Conservation (phyloP, 345 rosid species). For the Eucalyptus microcorys region DNA sequence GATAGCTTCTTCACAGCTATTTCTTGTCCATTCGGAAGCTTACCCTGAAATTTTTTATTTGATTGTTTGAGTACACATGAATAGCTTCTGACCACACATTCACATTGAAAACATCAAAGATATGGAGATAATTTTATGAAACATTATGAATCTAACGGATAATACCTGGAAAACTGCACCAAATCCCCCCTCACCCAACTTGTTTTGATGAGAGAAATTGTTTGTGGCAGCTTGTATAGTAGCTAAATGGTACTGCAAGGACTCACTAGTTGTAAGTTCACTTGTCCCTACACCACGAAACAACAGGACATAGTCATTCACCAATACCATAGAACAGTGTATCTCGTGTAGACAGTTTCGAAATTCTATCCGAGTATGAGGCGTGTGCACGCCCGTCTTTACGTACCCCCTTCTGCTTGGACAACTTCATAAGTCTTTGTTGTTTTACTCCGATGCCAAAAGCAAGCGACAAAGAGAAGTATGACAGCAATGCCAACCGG, state of each 20-base stretch:
- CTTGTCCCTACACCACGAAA: constrained; percentile 6
- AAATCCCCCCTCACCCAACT: constrained; percentile 61
- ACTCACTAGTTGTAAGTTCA: constrained; percentile 16
- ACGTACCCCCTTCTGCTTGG: too few species aligned
- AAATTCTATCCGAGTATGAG: not conserved
- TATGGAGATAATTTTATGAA: not conserved
- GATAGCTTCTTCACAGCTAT: constrained; percentile 23
- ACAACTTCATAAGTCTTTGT: not conserved
- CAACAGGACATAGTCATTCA: not conserved
- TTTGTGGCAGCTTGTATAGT: constrained; percentile 31
- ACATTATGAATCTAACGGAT: not conserved
- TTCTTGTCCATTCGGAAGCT: constrained; percentile 12
- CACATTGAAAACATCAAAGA: too few species aligned
- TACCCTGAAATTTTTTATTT: constrained; percentile 10
- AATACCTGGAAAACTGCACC: constrained; percentile 54
- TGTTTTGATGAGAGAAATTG: constrained; percentile 31
- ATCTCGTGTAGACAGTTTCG: not conserved
- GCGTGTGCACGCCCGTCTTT: not conserved
- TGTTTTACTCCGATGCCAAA: not conserved
- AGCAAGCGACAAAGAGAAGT: not conserved
- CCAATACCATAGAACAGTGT: not conserved
- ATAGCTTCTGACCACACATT: not conserved
- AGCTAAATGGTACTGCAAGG: constrained; percentile 23
- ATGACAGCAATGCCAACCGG: not conserved
- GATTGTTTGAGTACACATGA: not conserved